phyloP scores from a whole-genome alignment of 352 stramenopile genomes.

The Phytophthora pluvialis region DNA sequence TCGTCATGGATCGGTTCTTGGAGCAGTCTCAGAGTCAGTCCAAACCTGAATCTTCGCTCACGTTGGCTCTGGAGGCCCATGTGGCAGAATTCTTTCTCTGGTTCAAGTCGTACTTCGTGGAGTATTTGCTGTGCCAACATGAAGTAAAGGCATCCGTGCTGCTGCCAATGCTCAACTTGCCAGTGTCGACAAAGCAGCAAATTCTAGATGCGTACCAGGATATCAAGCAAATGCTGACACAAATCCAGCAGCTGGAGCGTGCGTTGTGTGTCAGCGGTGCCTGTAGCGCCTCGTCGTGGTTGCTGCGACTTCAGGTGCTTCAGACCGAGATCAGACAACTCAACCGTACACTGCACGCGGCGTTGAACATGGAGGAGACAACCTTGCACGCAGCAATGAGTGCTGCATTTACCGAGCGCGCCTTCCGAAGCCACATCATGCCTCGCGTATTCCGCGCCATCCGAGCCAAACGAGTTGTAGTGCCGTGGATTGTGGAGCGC shows the following conservation, averaged over 20 bases:
- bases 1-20: slow-evolving; percentile 85
- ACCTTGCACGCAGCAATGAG: slow-evolving; percentile 65
- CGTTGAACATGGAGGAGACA: slow-evolving; percentile 82
- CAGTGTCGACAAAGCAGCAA: slow-evolving; percentile 59
- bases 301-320: slow-evolving; percentile 66
- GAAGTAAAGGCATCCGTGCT: slow-evolving; percentile 69
- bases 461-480: slow-evolving; percentile 79
- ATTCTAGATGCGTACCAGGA: slow-evolving; percentile 73
- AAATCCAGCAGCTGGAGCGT: slow-evolving; percentile 64
- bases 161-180: slow-evolving; percentile 61
- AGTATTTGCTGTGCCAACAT: slow-evolving; percentile 75
- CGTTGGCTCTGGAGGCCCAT: slow-evolving; percentile 48
- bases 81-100: slow-evolving; percentile 74
- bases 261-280: slow-evolving; percentile 50
- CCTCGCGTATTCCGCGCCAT: slow-evolving; percentile 79
- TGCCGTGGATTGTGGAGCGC: slow-evolving; percentile 87
- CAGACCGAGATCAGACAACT: slow-evolving; percentile 72
- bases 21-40: slow-evolving; percentile 56
- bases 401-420: slow-evolving; percentile 70
- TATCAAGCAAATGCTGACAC: slow-evolving; percentile 59
- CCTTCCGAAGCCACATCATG: slow-evolving; percentile 79
- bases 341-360: slow-evolving; percentile 66
- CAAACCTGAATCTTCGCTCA: slow-evolving; percentile 37
- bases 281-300: slow-evolving; percentile 61
- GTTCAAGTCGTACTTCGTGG: slow-evolving; percentile 81